Evolutionary conservation across 805 yeast species (phyloP), one percentile per base, ranked within the genome.

Genomic region (Citeromyces nyonsensis): DNA sequence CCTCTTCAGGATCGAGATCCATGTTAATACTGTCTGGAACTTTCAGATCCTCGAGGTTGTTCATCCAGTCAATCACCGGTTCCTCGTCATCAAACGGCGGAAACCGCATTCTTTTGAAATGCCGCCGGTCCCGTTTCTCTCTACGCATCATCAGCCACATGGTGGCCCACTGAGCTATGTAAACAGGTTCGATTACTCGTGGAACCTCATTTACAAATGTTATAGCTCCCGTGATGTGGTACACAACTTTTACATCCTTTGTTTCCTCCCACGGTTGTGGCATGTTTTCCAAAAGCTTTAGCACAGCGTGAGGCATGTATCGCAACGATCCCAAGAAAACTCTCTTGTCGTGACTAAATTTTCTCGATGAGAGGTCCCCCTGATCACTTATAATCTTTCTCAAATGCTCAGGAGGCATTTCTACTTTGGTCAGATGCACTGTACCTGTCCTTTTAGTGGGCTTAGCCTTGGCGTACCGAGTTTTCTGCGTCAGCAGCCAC

Each of bases 81-180:
- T 88, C 97, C 51, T 91, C 98, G 48, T 91, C 99, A 52, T 91
- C 98, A 55, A 88, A 85, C 0, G 94, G 86, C 1, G 99, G 99
- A 42, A 91, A 81, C 35, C 84, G 66, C 82, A 91, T 76, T 41
- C 99, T 68, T 45, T 83, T 80, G 55, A 91, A 88, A 48, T 82
- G 93, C 24, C 73, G 61, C 42, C 97, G 66, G 48, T 86, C 97
- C 36, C 93, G 69, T 51, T 91, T 91, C 48, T 91, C 97, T 31
- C 88, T 64, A 44, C 96, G 69, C 99, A 91, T 91, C 56, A 75
- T 74, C 10, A 70, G 57, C 97, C 97, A 91, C 60, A 73, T 66
- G 1, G 93, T 65, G 1, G 95, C 86, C 99, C 99, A 91, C 51
- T 86, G 96, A 0, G 98, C 94, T 6, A 66, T 67, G 49, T 82